Base-by-base conservation (phyloP, 805 yeast genomes). In the Vanderwaltozyma tropicalis region DNA sequence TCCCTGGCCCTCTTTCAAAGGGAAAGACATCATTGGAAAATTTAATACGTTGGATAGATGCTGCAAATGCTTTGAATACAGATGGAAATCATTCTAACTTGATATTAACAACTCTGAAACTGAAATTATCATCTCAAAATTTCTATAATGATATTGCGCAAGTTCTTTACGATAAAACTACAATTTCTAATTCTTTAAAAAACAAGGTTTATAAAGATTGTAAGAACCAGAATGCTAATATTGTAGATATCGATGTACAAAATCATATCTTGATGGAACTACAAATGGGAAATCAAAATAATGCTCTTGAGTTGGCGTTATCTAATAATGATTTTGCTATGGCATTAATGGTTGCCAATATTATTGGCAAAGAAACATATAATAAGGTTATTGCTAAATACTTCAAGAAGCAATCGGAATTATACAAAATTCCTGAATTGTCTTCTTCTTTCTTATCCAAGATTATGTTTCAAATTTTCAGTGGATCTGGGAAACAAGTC, bases 261-360 rank as follows among this genome's bases (percentile, higher is more conserved):
- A 17, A 9, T 27, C 10, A 13, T 5, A 14, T 27, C 14, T 27
- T 27, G 17, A 27, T 14, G 5, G 3, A 5, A 14, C 61, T 77
- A 28, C 77, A 75, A 45, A 58, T 63, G 5, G 96, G 96, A 1
- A 69, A 78, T 41, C 71, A 76, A 18, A 74, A 72, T 9, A 71
- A 68, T 3, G 96, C 95, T 0, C 59, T 87, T 33, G 65, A 69
- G 15, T 61, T 67, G 39, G 77, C 89, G 1, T 54, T 86, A 14
- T 64, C 70, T 1, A 70, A 74, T 35, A 71, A 75, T 7, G 84
- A 84, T 46, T 88, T 85, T 80, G 77, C 92, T 0, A 66, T 87
- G 58, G 82, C 95, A 0, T 61, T 89, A 39, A 54, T 86, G 22
- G 63, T 88, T 34, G 78, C 94, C 1, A 71, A 78, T 41, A 56